phyloP scores from a whole-genome alignment of 2,329 filamentous ascomycete genomes.

The Fusarium nelsonii region DNA sequence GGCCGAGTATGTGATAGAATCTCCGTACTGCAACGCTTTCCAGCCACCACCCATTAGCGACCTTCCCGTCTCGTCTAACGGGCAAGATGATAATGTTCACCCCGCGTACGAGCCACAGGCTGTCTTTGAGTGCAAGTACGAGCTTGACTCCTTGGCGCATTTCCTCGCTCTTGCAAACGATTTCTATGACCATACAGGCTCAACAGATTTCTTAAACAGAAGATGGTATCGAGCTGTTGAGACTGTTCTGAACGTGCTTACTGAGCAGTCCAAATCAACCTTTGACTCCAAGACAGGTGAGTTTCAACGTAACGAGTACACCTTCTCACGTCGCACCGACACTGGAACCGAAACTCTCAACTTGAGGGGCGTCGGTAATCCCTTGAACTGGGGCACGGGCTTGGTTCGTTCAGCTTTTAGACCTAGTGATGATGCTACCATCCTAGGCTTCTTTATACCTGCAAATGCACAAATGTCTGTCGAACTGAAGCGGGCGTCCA shows the following conservation, averaged over 20 bases:
- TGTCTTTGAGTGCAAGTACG: conserved; percentile 99
- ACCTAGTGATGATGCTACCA: conserved; percentile 94
- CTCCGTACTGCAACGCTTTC: conserved; percentile 98
- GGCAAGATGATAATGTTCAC: conserved; percentile 86
- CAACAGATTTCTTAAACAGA: conserved; percentile 79
- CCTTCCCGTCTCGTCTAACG: conserved; percentile 78
- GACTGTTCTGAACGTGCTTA: conserved; percentile 78
- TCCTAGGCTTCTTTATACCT: conserved; percentile 93
- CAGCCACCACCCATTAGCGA: conserved; percentile 90
- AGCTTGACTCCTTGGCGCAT: conserved; percentile 93
- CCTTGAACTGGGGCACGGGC: conserved; percentile 84
- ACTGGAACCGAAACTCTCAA: conserved; percentile 90
- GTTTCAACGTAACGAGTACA: conserved; percentile 82
- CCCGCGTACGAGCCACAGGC: conserved; percentile 84
- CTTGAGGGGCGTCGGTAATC: conserved; percentile 88
- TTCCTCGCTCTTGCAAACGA: conserved; percentile 89
- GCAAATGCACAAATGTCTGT: conserved; percentile 97
- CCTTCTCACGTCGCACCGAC: conserved; percentile 84
- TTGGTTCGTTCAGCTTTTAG: conserved; percentile 92
- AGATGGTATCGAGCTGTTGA: conserved; percentile 85
- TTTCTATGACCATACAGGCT: conserved; percentile 83
- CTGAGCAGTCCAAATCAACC: conserved; percentile 83
- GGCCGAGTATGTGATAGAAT: conserved; percentile 91
- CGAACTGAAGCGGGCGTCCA: conserved; percentile 81
- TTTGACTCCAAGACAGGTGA: conserved; percentile 76